phyloP scores from a whole-genome alignment of 2,329 filamentous ascomycete genomes.

The Tetracladium maxilliforme region DNA sequence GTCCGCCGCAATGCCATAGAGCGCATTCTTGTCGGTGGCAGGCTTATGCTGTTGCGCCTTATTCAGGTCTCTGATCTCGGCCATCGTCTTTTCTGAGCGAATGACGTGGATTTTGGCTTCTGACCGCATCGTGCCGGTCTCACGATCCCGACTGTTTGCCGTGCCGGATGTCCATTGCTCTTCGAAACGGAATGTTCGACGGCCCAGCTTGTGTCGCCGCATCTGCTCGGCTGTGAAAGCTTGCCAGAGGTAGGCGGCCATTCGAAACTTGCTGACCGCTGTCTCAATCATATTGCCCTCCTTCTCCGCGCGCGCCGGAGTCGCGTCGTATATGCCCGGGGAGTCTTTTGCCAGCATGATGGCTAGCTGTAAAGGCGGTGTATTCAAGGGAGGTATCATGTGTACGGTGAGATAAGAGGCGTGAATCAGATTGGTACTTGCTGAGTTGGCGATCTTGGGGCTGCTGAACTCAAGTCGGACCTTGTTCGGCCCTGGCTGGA shows the following conservation, averaged over 20 bases:
- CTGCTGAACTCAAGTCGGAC: conserved; percentile 79
- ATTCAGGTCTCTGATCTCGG: conserved; percentile 67
- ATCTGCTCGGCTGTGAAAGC: conserved; percentile 95
- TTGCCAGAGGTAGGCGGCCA: conserved; percentile 94
- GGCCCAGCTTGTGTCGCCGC: conserved; percentile 74
- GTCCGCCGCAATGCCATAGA: conserved; percentile 65
- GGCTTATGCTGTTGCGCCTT: conserved; percentile 62
- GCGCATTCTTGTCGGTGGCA: conserved; percentile 53
- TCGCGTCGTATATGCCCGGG: conserved; percentile 68
- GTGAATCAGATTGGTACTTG: conserved; percentile 54
- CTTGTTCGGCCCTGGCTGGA: conserved; percentile 82
- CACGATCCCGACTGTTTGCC: conserved; percentile 59
- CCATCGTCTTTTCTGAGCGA: conserved; percentile 67
- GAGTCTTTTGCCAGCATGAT: conserved; percentile 84
- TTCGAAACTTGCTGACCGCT: conserved; percentile 80
- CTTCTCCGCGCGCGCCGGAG: conserved; percentile 56
- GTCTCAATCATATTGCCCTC: conserved; percentile 73
- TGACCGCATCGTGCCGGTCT: conserved; percentile 63
- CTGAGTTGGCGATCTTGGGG: conserved; percentile 60
- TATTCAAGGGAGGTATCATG: conserved; percentile 64
- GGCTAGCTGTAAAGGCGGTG: conserved; percentile 78
- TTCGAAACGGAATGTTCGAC: conserved; percentile 79
- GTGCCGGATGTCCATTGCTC: conserved; percentile 88
- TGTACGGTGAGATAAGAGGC: conserved; percentile 71
- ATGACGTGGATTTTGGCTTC: conserved; percentile 86